Conservation (phyloP, 306 rosid species). For the Vigna unguiculata region DNA sequence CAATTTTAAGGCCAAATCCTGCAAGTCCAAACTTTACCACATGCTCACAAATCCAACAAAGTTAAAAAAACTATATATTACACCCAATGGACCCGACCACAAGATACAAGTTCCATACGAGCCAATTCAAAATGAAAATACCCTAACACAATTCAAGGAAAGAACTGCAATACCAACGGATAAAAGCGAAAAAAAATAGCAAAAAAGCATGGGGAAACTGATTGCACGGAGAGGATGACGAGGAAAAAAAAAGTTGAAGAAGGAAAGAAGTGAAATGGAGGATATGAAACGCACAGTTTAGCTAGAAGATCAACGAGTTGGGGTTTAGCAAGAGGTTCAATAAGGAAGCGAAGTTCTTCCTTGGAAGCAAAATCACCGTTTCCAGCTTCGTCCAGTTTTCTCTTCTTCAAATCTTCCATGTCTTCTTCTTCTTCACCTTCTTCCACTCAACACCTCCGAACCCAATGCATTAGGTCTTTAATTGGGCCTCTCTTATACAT, state of each 20-base stretch:
- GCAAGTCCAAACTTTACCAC: constrained; percentile 5
- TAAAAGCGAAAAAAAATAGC: no score
- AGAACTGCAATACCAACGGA: no score
- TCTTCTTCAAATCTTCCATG: constrained; percentile 80
- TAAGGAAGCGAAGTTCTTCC: constrained; percentile 66
- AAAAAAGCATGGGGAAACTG: no score
- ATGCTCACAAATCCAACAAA: background rate
- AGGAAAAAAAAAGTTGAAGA: background rate
- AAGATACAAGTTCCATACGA: background rate
- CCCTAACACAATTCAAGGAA: background rate
- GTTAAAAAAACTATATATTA: background rate
- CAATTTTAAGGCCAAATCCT: background rate
- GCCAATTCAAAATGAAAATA: background rate
- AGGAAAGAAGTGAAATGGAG: background rate
- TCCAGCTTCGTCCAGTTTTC: constrained; percentile 64
- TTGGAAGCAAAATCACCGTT: constrained; percentile 46
- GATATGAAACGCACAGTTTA: constrained; percentile 58
- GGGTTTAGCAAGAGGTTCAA: constrained; percentile 74
- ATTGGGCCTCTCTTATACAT: background rate
- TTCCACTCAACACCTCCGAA: background rate
- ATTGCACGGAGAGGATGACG: no score
- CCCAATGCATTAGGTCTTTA: constrained; percentile 22
- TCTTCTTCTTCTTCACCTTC: background rate
- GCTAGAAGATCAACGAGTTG: constrained; percentile 83
- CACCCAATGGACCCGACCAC: background rate